phyloP scores from a whole-genome alignment of 371 early-diverging fungal genomes.

The Dichotomocladium elegans region DNA sequence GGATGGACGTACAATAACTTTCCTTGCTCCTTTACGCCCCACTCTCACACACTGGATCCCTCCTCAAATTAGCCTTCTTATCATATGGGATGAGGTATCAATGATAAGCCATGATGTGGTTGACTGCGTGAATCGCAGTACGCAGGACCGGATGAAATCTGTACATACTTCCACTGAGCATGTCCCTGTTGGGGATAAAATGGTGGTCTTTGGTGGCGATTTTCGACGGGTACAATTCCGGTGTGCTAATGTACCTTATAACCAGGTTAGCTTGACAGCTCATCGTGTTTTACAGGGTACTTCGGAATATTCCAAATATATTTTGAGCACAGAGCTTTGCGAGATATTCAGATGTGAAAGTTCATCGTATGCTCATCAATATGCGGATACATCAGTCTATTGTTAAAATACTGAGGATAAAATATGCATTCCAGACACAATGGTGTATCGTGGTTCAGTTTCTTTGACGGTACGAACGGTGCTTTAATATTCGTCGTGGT shows the following conservation, averaged over 20 bases:
- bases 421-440: background rate
- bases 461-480: background rate
- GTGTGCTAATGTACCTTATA: too few species aligned
- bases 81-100: too few species aligned
- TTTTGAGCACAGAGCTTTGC: constrained; percentile 1
- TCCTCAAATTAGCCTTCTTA: constrained; percentile 4
- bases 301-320: constrained; percentile 1
- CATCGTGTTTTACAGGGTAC: too few species aligned
- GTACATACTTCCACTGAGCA: constrained; percentile 2
- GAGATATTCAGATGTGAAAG: background rate
- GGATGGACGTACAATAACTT: constrained; percentile 4
- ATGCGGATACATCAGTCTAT: constrained; percentile 7
- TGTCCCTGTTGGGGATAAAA: constrained; percentile 24
- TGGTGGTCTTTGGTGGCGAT: constrained; percentile 16
- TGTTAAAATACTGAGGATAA: background rate
- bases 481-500: background rate
- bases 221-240: constrained; percentile 8
- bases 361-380: background rate
- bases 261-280: too few species aligned
- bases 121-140: constrained; percentile 17
- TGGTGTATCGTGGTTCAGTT: background rate
- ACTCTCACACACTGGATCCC: background rate
- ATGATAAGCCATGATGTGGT: constrained; percentile 10
- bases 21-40: too few species aligned
- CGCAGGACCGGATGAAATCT: constrained; percentile 14